Evolutionary conservation across 805 yeast genomes (phyloP).

Genomic region (Clavispora fructus): DNA sequence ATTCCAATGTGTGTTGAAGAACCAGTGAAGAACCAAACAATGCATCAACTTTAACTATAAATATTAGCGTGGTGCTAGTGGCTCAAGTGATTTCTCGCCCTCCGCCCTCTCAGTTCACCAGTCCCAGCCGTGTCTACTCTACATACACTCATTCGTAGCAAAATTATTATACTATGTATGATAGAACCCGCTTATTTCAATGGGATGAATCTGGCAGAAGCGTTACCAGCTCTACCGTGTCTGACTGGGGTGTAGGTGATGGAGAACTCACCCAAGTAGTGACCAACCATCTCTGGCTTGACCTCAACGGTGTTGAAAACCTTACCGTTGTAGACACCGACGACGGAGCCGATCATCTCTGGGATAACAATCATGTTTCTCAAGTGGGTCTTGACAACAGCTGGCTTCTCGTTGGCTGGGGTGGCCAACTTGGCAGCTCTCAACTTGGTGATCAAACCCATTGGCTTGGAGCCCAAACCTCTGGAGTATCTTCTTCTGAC

Average conservation of each 20-base stretch:
- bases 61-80: too few relatives aligned
- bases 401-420: conserved; percentile 93
- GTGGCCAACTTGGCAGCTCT: conserved; percentile 94
- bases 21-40: too few relatives aligned
- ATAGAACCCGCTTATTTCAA: conserved; percentile 30
- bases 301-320: conserved; percentile 98
- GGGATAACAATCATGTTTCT: conserved; percentile 99
- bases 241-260: conserved; percentile 99
- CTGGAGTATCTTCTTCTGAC: conserved; percentile 99
- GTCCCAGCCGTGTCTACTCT: too few relatives aligned
- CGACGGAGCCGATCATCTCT: conserved; percentile 99
- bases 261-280: conserved; percentile 99
- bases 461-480: conserved; percentile 93
- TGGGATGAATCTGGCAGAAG: conserved; percentile 75
- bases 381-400: conserved; percentile 96
- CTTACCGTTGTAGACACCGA: conserved; percentile 99
- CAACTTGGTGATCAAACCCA: conserved; percentile 94
- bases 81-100: too few relatives aligned
- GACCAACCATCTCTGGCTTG: conserved; percentile 99
- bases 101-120: too few relatives aligned
- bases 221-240: conserved; percentile 98
- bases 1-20: too few relatives aligned
- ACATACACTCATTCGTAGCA: conserved; percentile 4
- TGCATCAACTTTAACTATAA: too few relatives aligned
- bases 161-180: conserved; percentile 15